Evolutionary conservation across 1,284 basidiomycete species (phyloP).

Genomic region (Leccinum angustisporum): DNA sequence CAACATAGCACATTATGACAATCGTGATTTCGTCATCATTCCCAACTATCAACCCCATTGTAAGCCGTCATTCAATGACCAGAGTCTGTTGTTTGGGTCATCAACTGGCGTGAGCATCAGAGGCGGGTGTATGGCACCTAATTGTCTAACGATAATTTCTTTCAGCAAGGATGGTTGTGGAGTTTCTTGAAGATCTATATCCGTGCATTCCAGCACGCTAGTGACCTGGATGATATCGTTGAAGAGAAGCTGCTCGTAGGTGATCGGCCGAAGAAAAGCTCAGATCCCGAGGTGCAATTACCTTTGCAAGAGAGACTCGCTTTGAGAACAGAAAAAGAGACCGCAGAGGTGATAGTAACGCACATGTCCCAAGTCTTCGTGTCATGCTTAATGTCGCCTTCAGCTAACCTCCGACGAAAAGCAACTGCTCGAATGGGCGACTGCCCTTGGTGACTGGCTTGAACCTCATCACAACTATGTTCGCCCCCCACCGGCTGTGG

Average conservation of each 20-base stretch:
- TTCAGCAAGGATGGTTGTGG: slow-evolving; percentile 66
- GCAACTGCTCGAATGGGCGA: slow-evolving; percentile 56
- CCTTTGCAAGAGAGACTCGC: slow-evolving; percentile 58
- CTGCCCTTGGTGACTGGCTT: slow-evolving; percentile 67
- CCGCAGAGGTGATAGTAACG: slow-evolving; percentile 47
- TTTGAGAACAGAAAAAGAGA: slow-evolving; percentile 50
- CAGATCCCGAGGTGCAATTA: slow-evolving; percentile 48
- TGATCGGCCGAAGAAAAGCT: slow-evolving; percentile 68
- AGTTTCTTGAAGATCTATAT: slow-evolving; percentile 76
- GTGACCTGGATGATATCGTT: slow-evolving; percentile 72
- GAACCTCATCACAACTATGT: slow-evolving; percentile 70
- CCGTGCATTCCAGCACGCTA: slow-evolving; percentile 68
- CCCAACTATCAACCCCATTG: slow-evolving; percentile 70
- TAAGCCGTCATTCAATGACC: slow-evolving; percentile 53
- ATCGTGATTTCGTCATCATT: slow-evolving; percentile 79
- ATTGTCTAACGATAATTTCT: slow-evolving; percentile 6
- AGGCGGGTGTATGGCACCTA: background rate
- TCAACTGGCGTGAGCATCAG: slow-evolving; percentile 54
- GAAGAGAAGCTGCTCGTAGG: slow-evolving; percentile 78
- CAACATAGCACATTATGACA: slow-evolving; percentile 67
- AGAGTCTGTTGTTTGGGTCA: slow-evolving; percentile 65
- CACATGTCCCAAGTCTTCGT: background rate
- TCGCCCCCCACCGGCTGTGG: slow-evolving; percentile 64
- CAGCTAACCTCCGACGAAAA: slow-evolving; percentile 67
- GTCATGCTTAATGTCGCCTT: slow-evolving; percentile 5